A percentile compares a stretch with the other conserved stretches of the same genome.
Evolutionary conservation across 1,139 yeast species (phyloP).

Genomic region (Pneumocystis jirovecii): DNA sequence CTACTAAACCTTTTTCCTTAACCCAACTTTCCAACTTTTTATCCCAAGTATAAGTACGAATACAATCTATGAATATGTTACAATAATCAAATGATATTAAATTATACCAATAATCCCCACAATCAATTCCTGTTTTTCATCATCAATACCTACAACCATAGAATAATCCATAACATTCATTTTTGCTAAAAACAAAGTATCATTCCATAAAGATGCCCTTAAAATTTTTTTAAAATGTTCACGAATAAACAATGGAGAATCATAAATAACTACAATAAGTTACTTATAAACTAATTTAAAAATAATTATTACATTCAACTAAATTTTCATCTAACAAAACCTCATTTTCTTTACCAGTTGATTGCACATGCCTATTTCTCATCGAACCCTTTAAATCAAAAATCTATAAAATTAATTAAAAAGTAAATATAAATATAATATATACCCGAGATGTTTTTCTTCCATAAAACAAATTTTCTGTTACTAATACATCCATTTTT

Average conservation of each 20-base stretch:
- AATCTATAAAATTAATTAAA: constrained; percentile 25
- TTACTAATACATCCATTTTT: constrained; percentile 80
- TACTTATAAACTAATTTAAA: neutral
- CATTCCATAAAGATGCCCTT: constrained; percentile 85
- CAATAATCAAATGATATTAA: neutral
- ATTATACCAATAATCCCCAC: constrained; percentile 69
- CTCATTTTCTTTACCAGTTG: constrained; percentile 90
- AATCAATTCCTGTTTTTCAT: constrained; percentile 50
- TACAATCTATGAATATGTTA: constrained; percentile 36
- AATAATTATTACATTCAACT: constrained; percentile 50
- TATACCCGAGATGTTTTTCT: constrained; percentile 49
- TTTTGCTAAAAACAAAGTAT: constrained; percentile 80
- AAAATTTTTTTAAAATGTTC: constrained; percentile 79
- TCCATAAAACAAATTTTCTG: constrained; percentile 89
- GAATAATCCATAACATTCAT: constrained; percentile 99
- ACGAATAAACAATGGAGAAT: constrained; percentile 84
- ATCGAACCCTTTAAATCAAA: constrained; percentile 95
- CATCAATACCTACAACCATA: constrained; percentile 79
- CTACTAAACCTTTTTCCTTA: constrained; percentile 77
- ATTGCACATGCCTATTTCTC: constrained; percentile 93
- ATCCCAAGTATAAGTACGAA: constrained; percentile 96
- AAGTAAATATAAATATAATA: neutral
- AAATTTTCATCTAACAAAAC: constrained; percentile 90
- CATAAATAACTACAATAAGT: constrained; percentile 44
- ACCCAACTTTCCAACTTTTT: constrained; percentile 98